Conservation (phyloP, 1,139 yeast species). For the Pichia sp. region DNA sequence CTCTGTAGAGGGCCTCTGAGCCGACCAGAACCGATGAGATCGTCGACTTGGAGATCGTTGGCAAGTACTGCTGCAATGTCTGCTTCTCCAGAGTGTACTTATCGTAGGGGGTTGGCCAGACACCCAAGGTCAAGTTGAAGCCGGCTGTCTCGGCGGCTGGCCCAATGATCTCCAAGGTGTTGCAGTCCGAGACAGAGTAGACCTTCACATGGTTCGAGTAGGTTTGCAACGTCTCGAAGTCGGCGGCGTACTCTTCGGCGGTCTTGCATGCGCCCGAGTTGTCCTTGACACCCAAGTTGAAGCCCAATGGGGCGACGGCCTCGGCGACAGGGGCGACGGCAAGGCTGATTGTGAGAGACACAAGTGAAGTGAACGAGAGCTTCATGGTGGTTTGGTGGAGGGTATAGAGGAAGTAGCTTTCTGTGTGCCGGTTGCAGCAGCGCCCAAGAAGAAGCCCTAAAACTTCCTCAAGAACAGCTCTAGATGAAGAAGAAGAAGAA, state of each 20-base stretch:
- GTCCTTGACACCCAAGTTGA: constrained; percentile 78
- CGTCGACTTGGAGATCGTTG: constrained; percentile 60
- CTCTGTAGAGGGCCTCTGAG: constrained; percentile 88
- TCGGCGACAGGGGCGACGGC: constrained; percentile 19
- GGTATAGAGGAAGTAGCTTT: background rate
- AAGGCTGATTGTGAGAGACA: constrained; percentile 31
- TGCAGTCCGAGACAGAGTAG: constrained; percentile 84
- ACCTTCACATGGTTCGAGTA: constrained; percentile 67
- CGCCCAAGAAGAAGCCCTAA: no score
- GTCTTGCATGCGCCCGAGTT: constrained; percentile 67
- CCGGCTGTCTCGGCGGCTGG: constrained; percentile 81
- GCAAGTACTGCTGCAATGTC: constrained; percentile 67
- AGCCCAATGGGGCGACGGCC: constrained; percentile 33
- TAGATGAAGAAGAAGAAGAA: constrained; percentile 13
- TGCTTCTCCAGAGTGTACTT: constrained; percentile 67
- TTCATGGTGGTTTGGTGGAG: constrained; percentile 20
- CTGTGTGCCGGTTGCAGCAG: no score
- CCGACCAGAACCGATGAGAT: constrained; percentile 79
- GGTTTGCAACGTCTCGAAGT: constrained; percentile 51
- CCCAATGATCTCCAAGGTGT: constrained; percentile 74
- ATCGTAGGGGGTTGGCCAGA: constrained; percentile 84
- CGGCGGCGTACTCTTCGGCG: constrained; percentile 60
- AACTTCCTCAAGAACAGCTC: no score
- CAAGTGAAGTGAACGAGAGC: constrained; percentile 28
- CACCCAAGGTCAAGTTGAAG: constrained; percentile 68